Evolutionary conservation across 805 yeast species (phyloP).

Genomic region (Metschnikowia noctiluminum): DNA sequence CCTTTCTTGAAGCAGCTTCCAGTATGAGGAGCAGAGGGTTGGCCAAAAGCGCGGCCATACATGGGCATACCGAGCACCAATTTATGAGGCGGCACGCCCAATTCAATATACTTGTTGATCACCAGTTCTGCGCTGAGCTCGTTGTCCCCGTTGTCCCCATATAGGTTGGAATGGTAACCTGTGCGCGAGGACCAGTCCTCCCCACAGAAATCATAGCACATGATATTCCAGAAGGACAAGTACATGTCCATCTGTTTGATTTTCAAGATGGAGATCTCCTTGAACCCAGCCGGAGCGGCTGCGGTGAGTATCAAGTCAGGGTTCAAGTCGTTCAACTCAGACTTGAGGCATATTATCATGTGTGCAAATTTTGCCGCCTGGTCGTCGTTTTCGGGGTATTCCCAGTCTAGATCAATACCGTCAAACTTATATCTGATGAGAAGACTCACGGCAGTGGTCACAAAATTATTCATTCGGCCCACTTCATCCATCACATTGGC

Average conservation of each 20-base stretch:
- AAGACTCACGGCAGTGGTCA: conserved; percentile 43
- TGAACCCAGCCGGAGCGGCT: conserved; percentile 71
- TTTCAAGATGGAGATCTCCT: conserved; percentile 41
- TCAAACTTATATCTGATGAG: conserved; percentile 66
- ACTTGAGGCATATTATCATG: conserved; percentile 41
- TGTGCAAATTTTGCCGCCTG: conserved; percentile 46
- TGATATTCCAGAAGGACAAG: conserved; percentile 74
- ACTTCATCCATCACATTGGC: conserved; percentile 19
- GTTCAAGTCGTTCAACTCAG: conserved; percentile 29
- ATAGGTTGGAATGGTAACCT: conserved; percentile 69
- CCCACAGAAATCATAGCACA: conserved; percentile 90
- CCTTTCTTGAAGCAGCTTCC: conserved; percentile 37
- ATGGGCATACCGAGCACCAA: conserved; percentile 82
- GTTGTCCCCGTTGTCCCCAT: conserved; percentile 39
- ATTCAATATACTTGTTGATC: conserved; percentile 38
- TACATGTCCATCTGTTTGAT: conserved; percentile 54
- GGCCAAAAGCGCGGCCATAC: conserved; percentile 56
- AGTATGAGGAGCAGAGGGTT: conserved; percentile 34
- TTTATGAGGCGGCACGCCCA: conserved; percentile 47
- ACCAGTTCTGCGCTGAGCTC: conserved; percentile 48
- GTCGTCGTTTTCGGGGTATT: conserved; percentile 56
- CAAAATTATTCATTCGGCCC: conserved; percentile 42
- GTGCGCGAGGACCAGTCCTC: conserved; percentile 58
- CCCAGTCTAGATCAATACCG: conserved; percentile 96
- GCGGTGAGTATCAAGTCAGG: conserved; percentile 51